Conservation (phyloP, 148 eudicot species). For the Nyssa sinensis region DNA sequence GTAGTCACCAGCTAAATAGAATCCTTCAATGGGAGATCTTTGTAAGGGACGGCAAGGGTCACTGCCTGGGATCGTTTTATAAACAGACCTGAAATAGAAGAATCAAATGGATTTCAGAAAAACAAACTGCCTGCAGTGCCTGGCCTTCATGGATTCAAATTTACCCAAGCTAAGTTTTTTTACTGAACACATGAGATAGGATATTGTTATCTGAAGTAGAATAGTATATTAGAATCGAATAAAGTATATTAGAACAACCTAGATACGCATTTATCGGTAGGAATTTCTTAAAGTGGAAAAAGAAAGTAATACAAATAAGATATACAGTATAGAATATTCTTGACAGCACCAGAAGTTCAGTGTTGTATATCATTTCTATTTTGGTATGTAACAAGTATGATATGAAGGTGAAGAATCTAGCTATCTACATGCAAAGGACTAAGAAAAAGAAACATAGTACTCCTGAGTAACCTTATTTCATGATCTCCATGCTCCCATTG, state of each 20-base stretch:
- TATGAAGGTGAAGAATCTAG: neutral
- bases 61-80: conserved; percentile 82
- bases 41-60: conserved; percentile 97
- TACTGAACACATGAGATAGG: neutral
- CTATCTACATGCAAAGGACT: neutral
- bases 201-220: neutral
- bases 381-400: neutral
- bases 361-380: neutral
- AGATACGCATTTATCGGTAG: neutral
- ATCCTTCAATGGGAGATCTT: conserved; percentile 87
- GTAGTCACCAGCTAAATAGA: conserved; percentile 96
- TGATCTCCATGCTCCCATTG: neutral
- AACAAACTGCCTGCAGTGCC: neutral
- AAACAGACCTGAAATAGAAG: conserved; percentile 69
- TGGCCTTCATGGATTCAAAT: neutral
- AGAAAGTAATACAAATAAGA: too few relatives aligned
- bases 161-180: too few relatives aligned
- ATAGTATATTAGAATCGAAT: too few relatives aligned
- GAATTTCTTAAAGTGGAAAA: too few relatives aligned
- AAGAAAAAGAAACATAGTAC: neutral
- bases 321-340: too few relatives aligned
- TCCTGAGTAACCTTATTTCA: neutral
- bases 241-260: too few relatives aligned
- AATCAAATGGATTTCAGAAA: neutral
- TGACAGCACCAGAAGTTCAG: conserved; percentile 1